These are phyloP conservation scores for Aspergillus taichungensis DNA, from an alignment of 495 filamentous ascomycete species.

Conservation along the genomic window DNA sequence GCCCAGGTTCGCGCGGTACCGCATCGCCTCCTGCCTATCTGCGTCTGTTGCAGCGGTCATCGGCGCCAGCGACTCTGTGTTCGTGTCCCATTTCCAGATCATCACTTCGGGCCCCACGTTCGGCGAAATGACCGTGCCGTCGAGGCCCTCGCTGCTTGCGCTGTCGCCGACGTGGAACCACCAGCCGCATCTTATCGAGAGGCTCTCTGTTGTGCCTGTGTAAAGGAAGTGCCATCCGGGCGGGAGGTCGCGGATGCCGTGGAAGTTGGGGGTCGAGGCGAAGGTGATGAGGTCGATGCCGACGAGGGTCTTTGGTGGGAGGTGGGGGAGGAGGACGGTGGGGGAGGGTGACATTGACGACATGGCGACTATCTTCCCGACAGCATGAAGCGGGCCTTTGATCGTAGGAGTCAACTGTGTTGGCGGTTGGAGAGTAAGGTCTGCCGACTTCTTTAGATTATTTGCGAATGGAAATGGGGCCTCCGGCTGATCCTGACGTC, in stretches of 20 bases:
- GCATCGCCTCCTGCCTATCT: constrained; percentile 28
- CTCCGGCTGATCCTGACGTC: neutral
- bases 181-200: constrained; percentile 50
- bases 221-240: constrained; percentile 55
- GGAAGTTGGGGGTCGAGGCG: constrained; percentile 46
- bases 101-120: constrained; percentile 21
- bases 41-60: constrained; percentile 16
- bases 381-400: too few species aligned
- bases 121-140: constrained; percentile 3
- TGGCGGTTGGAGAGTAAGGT: too few species aligned
- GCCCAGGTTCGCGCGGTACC: constrained; percentile 32
- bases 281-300: constrained; percentile 47
- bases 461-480: too few species aligned
- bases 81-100: constrained; percentile 39
- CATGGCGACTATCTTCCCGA: constrained; percentile 5
- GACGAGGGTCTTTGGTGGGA: constrained; percentile 42
- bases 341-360: constrained; percentile 26
- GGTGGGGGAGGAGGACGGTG: constrained; percentile 38
- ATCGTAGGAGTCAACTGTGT: too few species aligned
- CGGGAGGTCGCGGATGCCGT: constrained; percentile 50
- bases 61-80: constrained; percentile 24
- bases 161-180: constrained; percentile 50
- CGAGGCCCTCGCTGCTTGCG: constrained; percentile 6
- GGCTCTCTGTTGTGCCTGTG: constrained; percentile 44
- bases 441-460: too few species aligned